These are phyloP conservation scores for Lepraria neglecta DNA, from an alignment of 495 filamentous ascomycete species.

Conservation along the genomic window DNA sequence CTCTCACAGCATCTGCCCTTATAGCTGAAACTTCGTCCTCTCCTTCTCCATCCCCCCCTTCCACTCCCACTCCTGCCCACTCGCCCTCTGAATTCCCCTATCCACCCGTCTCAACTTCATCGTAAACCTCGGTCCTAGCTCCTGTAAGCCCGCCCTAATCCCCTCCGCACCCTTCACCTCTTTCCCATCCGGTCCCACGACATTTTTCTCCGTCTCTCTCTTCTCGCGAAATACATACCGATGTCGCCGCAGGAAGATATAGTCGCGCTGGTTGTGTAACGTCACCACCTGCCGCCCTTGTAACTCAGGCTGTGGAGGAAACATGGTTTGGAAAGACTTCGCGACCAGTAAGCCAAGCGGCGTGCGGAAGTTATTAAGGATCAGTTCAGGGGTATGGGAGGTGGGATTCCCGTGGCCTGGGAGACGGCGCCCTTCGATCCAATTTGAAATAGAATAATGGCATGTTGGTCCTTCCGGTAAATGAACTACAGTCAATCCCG, in stretches of 20 bases:
- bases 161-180: constrained; percentile 73
- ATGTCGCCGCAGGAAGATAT: constrained; percentile 86
- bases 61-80: constrained; percentile 93
- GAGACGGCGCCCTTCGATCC: constrained; percentile 74
- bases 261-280: constrained; percentile 92
- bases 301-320: constrained; percentile 76
- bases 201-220: constrained; percentile 73
- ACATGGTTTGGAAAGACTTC: constrained; percentile 73
- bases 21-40: constrained; percentile 88
- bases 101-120: constrained; percentile 86
- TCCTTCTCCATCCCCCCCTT: constrained; percentile 87
- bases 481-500: constrained; percentile 72
- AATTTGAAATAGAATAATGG: constrained; percentile 78
- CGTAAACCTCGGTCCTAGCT: constrained; percentile 78
- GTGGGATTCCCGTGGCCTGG: constrained; percentile 86
- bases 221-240: constrained; percentile 91
- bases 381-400: constrained; percentile 84
- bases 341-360: constrained; percentile 87
- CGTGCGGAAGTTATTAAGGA: constrained; percentile 92
- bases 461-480: constrained; percentile 81
- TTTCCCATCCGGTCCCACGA: constrained; percentile 81
- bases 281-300: constrained; percentile 83
- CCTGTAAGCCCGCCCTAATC: constrained; percentile 77
- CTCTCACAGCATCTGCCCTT: constrained; percentile 17
- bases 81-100: constrained; percentile 73